These are phyloP conservation scores for Artomyces pyxidatus DNA, from an alignment of 768 basidiomycete genomes.

Conservation along the genomic window DNA sequence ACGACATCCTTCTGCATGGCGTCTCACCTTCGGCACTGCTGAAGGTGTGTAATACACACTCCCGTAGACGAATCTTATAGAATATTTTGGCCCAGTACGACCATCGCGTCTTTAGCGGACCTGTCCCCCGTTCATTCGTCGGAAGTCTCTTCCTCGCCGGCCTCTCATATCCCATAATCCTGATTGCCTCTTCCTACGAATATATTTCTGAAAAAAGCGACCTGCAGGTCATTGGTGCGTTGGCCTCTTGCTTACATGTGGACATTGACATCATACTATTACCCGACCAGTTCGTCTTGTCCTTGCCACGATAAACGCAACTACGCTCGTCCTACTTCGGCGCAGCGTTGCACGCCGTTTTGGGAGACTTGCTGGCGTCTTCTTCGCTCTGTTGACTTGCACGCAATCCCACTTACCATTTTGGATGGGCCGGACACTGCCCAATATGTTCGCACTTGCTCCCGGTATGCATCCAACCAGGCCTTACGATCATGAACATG, in stretches of 20 bases:
- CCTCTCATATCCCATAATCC: slow-evolving; percentile 41
- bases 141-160: slow-evolving; percentile 67
- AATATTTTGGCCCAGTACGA: slow-evolving; percentile 57
- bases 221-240: slow-evolving; percentile 58
- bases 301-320: slow-evolving; percentile 57
- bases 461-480: slow-evolving; percentile 57
- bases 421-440: slow-evolving; percentile 89
- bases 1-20: slow-evolving; percentile 83
- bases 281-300: slow-evolving; percentile 56
- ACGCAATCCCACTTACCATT: slow-evolving; percentile 90
- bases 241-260: slow-evolving; percentile 19
- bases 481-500: too few relatives aligned
- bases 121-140: slow-evolving; percentile 81
- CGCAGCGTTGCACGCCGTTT: slow-evolving; percentile 57
- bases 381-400: slow-evolving; percentile 62
- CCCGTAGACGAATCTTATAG: not conserved
- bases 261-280: not conserved
- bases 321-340: slow-evolving; percentile 54
- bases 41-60: slow-evolving; percentile 29
- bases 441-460: slow-evolving; percentile 87
- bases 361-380: slow-evolving; percentile 44
- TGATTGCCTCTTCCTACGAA: slow-evolving; percentile 33
- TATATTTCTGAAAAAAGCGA: slow-evolving; percentile 49
- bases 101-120: slow-evolving; percentile 81
- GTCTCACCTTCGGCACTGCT: slow-evolving; percentile 30